Evolutionary conservation across 345 rosid genomes (phyloP).

Genomic region (Acer saccharum): DNA sequence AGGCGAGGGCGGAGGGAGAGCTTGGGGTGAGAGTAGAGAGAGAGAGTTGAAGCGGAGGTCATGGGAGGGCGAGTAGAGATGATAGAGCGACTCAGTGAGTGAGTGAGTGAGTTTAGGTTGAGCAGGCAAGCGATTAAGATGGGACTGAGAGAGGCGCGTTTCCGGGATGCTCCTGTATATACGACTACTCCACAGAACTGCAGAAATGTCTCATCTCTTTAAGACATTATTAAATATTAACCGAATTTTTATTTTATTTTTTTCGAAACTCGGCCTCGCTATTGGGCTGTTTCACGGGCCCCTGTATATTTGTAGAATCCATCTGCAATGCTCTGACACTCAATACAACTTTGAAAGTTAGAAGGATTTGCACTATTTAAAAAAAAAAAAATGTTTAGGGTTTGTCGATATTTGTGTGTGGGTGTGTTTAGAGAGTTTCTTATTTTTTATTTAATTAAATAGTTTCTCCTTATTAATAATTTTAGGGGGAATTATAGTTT

Average conservation of each 20-base stretch:
- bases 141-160: slow-evolving; percentile 20
- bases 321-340: too few relatives aligned
- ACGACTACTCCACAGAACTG: too few relatives aligned
- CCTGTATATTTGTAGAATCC: not conserved
- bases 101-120: not conserved
- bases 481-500: too few relatives aligned
- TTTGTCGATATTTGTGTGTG: too few relatives aligned
- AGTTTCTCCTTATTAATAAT: too few relatives aligned
- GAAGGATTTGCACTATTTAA: too few relatives aligned
- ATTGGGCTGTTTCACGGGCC: not conserved
- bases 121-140: slow-evolving; percentile 4
- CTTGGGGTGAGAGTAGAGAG: slow-evolving; percentile 53
- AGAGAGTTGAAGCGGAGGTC: slow-evolving; percentile 56
- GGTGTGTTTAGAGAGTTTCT: too few relatives aligned
- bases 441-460: too few relatives aligned
- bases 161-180: not conserved
- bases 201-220: not conserved
- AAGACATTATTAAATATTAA: not conserved
- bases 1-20: slow-evolving; percentile 27
- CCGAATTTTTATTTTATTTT: not conserved
- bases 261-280: not conserved
- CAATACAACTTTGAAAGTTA: too few relatives aligned
- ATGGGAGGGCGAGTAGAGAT: slow-evolving; percentile 27
- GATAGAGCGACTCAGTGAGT: not conserved
- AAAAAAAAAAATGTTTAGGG: too few relatives aligned